A percentile compares a stretch with the other conserved stretches of the same genome.
phyloP scores from a whole-genome alignment of 495 filamentous ascomycete genomes.

The Trichoderma asperelloides region DNA sequence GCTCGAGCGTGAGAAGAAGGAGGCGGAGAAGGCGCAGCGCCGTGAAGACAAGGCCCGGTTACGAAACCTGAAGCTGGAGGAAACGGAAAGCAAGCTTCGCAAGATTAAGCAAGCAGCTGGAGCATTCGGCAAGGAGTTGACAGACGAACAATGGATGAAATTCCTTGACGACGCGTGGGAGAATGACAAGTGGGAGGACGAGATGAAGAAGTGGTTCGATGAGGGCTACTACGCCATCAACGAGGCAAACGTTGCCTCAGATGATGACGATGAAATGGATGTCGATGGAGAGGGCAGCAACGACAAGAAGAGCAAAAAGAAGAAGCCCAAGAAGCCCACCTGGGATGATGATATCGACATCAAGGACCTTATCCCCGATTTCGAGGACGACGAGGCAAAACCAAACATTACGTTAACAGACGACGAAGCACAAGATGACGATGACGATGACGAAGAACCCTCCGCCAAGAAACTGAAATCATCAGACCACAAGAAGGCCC shows the following conservation, averaged over 20 bases:
- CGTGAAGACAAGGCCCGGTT: conserved; percentile 76
- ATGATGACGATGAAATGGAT: conserved; percentile 18
- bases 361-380: conserved; percentile 81
- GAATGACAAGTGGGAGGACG: conserved; percentile 75
- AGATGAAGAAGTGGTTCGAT: conserved; percentile 80
- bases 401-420: conserved; percentile 48
- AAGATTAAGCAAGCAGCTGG: conserved; percentile 85
- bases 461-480: conserved; percentile 51
- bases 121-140: conserved; percentile 54
- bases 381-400: conserved; percentile 50
- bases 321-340: conserved; percentile 75
- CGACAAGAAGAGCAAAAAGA: conserved; percentile 38
- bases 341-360: conserved; percentile 98
- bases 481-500: conserved; percentile 53
- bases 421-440: conserved; percentile 37
- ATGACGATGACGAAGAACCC: conserved; percentile 31
- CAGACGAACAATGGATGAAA: conserved; percentile 68
- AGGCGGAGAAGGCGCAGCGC: conserved; percentile 64
- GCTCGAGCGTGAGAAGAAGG: conserved; percentile 63
- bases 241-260: conserved; percentile 37
- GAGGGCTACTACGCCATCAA: conserved; percentile 75
- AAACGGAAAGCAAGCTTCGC: conserved; percentile 71
- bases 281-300: conserved; percentile 12
- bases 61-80: conserved; percentile 77
- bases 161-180: conserved; percentile 83